Conservation (phyloP, 2,329 filamentous ascomycete species). For the Lachnum nothofagi region DNA sequence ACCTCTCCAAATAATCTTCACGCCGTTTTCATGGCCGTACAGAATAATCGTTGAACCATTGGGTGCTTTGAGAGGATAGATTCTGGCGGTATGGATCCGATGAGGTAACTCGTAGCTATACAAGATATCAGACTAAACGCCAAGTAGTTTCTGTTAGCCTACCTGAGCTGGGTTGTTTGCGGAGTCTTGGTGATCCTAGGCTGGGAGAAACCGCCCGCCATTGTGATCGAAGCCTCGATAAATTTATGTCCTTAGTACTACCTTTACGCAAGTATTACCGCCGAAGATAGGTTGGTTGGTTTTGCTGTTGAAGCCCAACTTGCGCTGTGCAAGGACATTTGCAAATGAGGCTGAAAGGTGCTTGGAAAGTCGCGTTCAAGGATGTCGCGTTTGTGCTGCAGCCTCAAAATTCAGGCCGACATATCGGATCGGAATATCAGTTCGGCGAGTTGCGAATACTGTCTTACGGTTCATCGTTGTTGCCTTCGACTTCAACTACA, state of each 20-base stretch:
- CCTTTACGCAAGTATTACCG: too few species aligned
- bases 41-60: slow-evolving; percentile 60
- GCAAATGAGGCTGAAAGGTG: too few species aligned
- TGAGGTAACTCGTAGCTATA: slow-evolving; percentile 54
- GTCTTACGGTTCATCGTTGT: too few species aligned
- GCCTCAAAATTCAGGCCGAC: too few species aligned
- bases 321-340: too few species aligned
- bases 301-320: too few species aligned
- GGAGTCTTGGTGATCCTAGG: slow-evolving; percentile 25
- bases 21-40: slow-evolving; percentile 59
- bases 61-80: slow-evolving; percentile 56
- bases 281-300: too few species aligned
- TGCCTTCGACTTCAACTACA: too few species aligned
- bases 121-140: not conserved
- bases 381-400: too few species aligned
- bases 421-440: too few species aligned
- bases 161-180: slow-evolving; percentile 30
- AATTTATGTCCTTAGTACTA: too few species aligned
- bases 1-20: slow-evolving; percentile 58
- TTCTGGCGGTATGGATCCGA: slow-evolving; percentile 55
- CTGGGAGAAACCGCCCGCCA: slow-evolving; percentile 18
- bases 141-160: not conserved
- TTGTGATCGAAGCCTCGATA: slow-evolving; percentile 11
- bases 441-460: too few species aligned
- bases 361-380: not conserved